phyloP scores from a whole-genome alignment of 805 yeast species.

The Cyberlindnera amylophila region DNA sequence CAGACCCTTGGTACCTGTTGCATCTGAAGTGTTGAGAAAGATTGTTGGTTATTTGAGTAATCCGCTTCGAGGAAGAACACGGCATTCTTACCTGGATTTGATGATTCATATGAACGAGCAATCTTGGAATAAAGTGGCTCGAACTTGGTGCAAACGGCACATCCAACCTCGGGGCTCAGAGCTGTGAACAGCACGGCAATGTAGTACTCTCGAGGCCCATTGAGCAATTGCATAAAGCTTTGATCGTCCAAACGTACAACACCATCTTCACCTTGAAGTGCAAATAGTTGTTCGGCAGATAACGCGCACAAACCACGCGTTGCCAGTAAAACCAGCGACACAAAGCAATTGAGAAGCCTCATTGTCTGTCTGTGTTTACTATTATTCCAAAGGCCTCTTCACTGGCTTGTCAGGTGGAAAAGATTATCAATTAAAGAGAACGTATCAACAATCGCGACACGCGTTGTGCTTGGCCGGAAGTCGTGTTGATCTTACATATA shows the following conservation, averaged over 20 bases:
- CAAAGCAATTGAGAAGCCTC: background rate
- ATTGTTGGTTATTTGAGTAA: slow-evolving; percentile 38
- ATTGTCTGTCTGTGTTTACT: too few relatives aligned
- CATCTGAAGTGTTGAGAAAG: slow-evolving; percentile 41
- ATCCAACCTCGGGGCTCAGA: slow-evolving; percentile 36
- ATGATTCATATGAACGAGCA: slow-evolving; percentile 39
- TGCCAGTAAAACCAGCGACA: background rate
- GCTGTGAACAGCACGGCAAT: slow-evolving; percentile 54
- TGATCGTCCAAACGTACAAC: slow-evolving; percentile 36
- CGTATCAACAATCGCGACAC: too few relatives aligned
- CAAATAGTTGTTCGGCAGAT: slow-evolving; percentile 12
- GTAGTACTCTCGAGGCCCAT: slow-evolving; percentile 50
- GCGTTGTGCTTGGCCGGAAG: too few relatives aligned
- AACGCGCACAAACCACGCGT: slow-evolving; percentile 10
- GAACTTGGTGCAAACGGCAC: slow-evolving; percentile 45
- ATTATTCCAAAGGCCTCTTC: too few relatives aligned
- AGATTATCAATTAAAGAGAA: too few relatives aligned
- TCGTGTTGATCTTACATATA: too few relatives aligned
- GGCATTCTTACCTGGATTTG: slow-evolving; percentile 38
- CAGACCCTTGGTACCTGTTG: slow-evolving; percentile 62
- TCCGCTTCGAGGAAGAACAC: slow-evolving; percentile 51
- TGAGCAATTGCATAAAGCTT: slow-evolving; percentile 36
- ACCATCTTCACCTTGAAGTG: slow-evolving; percentile 26
- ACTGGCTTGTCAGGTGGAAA: too few relatives aligned
- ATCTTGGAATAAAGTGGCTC: slow-evolving; percentile 39